A percentile compares a stretch with the other conserved stretches of the same genome.
These are phyloP conservation scores for Xylariaceae sp. DNA, from an alignment of 2,329 filamentous ascomycete species.

Conservation along the genomic window DNA sequence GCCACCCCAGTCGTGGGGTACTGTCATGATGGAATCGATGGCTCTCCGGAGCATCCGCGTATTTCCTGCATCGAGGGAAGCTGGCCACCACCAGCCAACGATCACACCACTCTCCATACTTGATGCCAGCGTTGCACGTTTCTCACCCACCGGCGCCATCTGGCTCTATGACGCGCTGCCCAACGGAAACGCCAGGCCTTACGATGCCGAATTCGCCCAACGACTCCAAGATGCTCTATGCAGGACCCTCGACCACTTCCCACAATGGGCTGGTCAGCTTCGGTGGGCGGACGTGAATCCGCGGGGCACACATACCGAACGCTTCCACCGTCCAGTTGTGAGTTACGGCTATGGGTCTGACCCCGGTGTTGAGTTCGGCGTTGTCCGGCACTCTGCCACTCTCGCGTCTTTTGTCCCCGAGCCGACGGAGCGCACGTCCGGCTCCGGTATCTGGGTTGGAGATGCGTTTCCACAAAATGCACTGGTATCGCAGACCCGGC, in stretches of 20 bases:
- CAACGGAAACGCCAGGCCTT: neutral
- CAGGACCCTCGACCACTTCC: constrained; percentile 29
- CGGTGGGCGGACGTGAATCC: constrained; percentile 24
- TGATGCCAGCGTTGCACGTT: constrained; percentile 35
- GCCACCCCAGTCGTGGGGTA: too few relatives aligned
- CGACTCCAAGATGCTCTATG: constrained; percentile 21
- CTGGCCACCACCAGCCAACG: neutral
- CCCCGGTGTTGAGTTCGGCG: constrained; percentile 33
- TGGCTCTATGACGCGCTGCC: constrained; percentile 32
- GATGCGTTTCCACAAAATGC: constrained; percentile 26
- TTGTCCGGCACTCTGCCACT: constrained; percentile 20
- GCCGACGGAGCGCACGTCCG: constrained; percentile 9
- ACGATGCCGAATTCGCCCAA: neutral
- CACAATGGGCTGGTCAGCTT: constrained; percentile 35
- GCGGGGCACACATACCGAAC: constrained; percentile 13
- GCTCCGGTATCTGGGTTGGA: constrained; percentile 26
- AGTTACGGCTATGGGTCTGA: constrained; percentile 29
- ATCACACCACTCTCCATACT: constrained; percentile 28
- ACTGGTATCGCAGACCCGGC: constrained; percentile 24
- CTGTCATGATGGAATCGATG: too few relatives aligned
- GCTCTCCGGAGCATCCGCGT: neutral
- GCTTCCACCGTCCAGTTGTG: constrained; percentile 23
- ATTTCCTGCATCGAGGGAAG: too few relatives aligned
- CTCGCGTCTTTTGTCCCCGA: constrained; percentile 26
- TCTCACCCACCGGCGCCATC: constrained; percentile 31